Base-by-base conservation (phyloP, 345 rosid species). In the Mallotus nudiflorus region DNA sequence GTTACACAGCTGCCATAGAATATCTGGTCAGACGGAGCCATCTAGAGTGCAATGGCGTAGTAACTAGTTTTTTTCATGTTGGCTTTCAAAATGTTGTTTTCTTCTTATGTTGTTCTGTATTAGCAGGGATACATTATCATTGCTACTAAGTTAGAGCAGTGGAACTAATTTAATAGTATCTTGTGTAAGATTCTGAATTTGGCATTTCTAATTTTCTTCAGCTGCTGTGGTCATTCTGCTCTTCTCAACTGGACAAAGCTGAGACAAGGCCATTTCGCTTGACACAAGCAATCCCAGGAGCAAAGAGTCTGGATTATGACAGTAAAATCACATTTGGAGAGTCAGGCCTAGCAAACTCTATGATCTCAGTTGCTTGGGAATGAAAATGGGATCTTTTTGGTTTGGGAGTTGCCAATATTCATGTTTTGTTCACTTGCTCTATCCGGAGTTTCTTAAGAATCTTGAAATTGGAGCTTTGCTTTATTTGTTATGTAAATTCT, bases 201-300 rank as follows among this genome's bases (percentile, higher is more conserved):
- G 44, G 18, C 40, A n/a, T 52, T 22, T 52, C 9, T 6, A 52
- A 4, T 61, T 46, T 67, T 58, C 51, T 68, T 57, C 86, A 96
- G 98, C 84, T 96, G 64, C 81, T 92, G 24, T 96, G 98, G 96
- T 92, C 97, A 44, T 96, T 91, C 80, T 92, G 98, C 81, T 71
- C 70, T 74, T 81, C 97, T 27, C 86, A 83, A 63, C 84, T 96
- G 35, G 89, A 83, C 66, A 83, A 70, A 61, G 87, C 85, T 20
- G 81, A 80, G 79, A 75, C 78, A 51, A 92, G 83, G 85, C 82
- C 84, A 61, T 86, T 92, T 74, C 88, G 91, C 70, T 74, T 96
- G 81, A 82, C 93, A 27, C 92, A 87, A 37, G 93, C 97, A 9
- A 85, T 92, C 66, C 98, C 96, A 33, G 99, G 98, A 70, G 93